Evolutionary conservation across 768 basidiomycete genomes (phyloP).

Genomic region (Leucocoprinus sp.): DNA sequence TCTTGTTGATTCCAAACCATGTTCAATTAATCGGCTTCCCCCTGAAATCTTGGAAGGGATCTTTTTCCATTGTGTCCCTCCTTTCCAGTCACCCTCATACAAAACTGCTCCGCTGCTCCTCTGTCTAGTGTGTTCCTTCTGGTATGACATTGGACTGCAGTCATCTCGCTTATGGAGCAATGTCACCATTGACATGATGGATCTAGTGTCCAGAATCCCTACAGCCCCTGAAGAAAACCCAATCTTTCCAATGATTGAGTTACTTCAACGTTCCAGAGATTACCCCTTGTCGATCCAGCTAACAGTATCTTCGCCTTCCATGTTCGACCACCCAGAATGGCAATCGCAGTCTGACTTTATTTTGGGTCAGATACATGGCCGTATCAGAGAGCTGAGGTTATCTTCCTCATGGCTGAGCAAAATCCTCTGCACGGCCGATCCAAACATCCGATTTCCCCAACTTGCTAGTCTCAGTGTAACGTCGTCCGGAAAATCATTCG

Average conservation of each 20-base stretch:
- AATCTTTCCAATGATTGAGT: not conserved
- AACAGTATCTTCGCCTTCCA: not conserved
- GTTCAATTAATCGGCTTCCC: not conserved
- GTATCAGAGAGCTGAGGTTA: not conserved
- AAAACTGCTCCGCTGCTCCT: conserved; percentile 2
- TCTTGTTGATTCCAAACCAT: too few species aligned
- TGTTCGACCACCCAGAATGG: conserved; percentile 4
- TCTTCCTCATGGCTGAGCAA: conserved; percentile 4
- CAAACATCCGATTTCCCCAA: not conserved
- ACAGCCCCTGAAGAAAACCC: not conserved
- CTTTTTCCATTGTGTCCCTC: not conserved
- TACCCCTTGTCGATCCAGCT: not conserved
- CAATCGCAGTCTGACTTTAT: not conserved
- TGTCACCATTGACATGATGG: conserved; percentile 1
- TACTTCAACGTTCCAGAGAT: not conserved
- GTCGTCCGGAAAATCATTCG: conserved; percentile 1
- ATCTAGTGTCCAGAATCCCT: not conserved
- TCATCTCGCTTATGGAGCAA: conserved; percentile 7
- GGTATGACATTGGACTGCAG: conserved; percentile 1
- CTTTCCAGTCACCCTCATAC: not conserved
- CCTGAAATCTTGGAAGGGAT: conserved; percentile 9
- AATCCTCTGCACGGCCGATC: not conserved
- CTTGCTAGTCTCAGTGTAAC: not conserved
- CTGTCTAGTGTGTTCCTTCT: conserved; percentile 4
- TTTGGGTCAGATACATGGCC: not conserved